A percentile compares a stretch with the other conserved stretches of the same genome.
Conservation (phyloP, 2,329 filamentous ascomycete genomes). For the Blastomyces parvus region DNA sequence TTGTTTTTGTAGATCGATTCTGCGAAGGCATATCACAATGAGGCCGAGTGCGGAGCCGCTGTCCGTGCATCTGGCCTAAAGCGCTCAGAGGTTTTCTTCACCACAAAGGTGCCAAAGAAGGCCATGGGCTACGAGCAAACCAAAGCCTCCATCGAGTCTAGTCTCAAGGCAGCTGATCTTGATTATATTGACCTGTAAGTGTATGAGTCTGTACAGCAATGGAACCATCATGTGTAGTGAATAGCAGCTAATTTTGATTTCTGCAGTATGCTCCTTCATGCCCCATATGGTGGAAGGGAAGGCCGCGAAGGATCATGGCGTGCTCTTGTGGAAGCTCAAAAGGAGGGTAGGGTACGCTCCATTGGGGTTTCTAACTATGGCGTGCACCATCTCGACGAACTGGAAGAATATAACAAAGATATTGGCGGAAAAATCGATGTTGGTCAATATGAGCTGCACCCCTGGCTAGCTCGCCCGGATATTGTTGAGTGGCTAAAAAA, state of each 20-base stretch:
- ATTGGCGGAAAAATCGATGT: slow-evolving; percentile 62
- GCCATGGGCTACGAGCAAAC: slow-evolving; percentile 54
- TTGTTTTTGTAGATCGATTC: slow-evolving; percentile 42
- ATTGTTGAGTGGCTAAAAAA: slow-evolving; percentile 67
- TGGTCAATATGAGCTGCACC: slow-evolving; percentile 83
- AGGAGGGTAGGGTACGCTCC: slow-evolving; percentile 29
- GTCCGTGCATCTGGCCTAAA: slow-evolving; percentile 44
- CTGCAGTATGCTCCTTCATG: slow-evolving; percentile 31
- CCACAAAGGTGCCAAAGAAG: slow-evolving; percentile 48
- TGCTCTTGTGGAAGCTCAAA: slow-evolving; percentile 33
- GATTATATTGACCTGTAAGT: slow-evolving; percentile 57
- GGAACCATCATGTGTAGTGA: neutral
- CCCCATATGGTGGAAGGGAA: slow-evolving; percentile 31
- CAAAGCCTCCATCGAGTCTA: slow-evolving; percentile 54
- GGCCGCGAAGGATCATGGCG: slow-evolving; percentile 33
- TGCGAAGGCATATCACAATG: slow-evolving; percentile 50
- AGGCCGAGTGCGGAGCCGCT: slow-evolving; percentile 45
- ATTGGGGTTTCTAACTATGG: slow-evolving; percentile 35
- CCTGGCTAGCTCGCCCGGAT: slow-evolving; percentile 72
- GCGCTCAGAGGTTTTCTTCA: slow-evolving; percentile 52
- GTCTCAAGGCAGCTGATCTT: slow-evolving; percentile 52
- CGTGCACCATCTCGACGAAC: slow-evolving; percentile 33
- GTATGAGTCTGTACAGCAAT: neutral
- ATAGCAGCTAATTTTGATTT: neutral
- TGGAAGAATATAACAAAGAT: slow-evolving; percentile 32